Conservation (phyloP, 78 protist species). For the Dictyostelium discoideum region DNA sequence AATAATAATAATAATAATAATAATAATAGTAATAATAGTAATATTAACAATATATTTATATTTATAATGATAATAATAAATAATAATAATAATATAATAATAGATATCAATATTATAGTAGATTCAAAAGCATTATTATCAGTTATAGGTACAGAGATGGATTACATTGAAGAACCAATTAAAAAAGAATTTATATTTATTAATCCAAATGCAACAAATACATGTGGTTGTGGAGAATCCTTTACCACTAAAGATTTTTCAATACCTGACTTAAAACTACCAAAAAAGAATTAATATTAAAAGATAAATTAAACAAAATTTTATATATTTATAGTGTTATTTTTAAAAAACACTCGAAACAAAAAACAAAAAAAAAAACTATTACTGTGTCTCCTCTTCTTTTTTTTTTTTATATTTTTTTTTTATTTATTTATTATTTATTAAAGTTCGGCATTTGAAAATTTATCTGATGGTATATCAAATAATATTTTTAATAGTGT, state of each 20-base stretch:
- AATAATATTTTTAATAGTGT: constrained; percentile 32
- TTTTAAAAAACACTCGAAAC: neutral
- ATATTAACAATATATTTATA: neutral
- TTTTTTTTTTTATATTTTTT: neutral
- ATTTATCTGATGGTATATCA: constrained; percentile 38
- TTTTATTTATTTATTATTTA: neutral
- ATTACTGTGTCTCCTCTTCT: neutral
- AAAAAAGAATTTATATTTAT: constrained; percentile 90
- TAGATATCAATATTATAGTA: constrained; percentile 88
- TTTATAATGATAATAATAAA: neutral
- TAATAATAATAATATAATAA: neutral
- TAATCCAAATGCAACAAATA: constrained; percentile 95
- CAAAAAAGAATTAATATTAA: constrained; percentile 7
- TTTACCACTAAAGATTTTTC: constrained; percentile 76
- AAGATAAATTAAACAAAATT: neutral
- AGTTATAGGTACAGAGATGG: constrained; percentile 95
- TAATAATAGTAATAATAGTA: neutral
- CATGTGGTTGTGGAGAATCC: constrained; percentile 96
- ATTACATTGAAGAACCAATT: constrained; percentile 88
- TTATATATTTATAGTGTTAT: neutral
- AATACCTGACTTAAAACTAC: neutral
- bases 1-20: neutral
- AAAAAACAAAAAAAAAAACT: neutral
- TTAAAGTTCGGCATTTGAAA: constrained; percentile 30
- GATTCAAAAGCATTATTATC: constrained; percentile 92